Evolutionary conservation across 1,284 basidiomycete genomes (phyloP).

Genomic region (Ceratobasidium sp.): DNA sequence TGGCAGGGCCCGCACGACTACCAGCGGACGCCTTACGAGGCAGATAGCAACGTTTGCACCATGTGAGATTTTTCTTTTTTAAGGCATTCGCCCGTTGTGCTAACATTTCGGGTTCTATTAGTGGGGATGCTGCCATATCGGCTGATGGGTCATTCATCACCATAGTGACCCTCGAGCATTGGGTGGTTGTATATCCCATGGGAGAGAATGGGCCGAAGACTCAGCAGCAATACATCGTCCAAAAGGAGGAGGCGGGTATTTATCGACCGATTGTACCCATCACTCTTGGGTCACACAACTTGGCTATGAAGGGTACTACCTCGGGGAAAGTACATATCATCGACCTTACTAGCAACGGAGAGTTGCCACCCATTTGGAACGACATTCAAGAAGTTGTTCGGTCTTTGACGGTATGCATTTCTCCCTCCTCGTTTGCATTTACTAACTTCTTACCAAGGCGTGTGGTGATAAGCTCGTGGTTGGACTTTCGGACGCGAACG

Average conservation of each 20-base stretch:
- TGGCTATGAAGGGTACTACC: background rate
- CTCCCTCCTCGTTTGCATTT: background rate
- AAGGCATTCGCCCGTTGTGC: background rate
- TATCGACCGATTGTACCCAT: background rate
- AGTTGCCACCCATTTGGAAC: background rate
- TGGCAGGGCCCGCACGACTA: background rate
- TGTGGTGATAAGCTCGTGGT: background rate
- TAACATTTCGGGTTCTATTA: background rate
- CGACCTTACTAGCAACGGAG: background rate
- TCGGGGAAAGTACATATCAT: slow-evolving; percentile 1
- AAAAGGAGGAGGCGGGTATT: background rate
- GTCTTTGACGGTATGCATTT: background rate
- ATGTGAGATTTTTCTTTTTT: slow-evolving; percentile 4
- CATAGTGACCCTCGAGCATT: slow-evolving; percentile 6
- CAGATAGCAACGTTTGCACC: background rate
- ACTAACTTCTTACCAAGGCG: background rate
- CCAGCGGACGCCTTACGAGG: slow-evolving; percentile 6
- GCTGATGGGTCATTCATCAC: slow-evolving; percentile 1
- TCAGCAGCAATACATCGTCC: background rate
- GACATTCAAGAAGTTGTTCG: slow-evolving; percentile 1
- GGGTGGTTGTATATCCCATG: background rate
- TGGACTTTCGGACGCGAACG: background rate
- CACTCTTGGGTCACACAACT: background rate
- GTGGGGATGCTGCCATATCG: background rate
- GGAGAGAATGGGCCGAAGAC: background rate